Conservation (phyloP, 2,329 filamentous ascomycete genomes). For the Seiridium cupressi region DNA sequence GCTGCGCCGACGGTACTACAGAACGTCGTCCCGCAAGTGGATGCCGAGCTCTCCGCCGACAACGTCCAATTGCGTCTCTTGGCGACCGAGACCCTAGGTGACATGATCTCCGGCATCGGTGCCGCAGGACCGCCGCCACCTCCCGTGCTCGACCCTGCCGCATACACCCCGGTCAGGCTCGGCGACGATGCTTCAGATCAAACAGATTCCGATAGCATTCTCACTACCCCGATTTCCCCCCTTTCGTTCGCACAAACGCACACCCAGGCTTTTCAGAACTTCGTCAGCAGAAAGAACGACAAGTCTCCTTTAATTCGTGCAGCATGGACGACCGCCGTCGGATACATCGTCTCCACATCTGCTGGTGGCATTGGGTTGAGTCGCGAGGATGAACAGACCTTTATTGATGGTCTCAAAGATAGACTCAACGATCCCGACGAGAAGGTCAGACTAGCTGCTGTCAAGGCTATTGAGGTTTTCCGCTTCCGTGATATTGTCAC, state of each 20-base stretch:
- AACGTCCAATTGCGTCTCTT: constrained; percentile 82
- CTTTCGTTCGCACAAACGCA: constrained; percentile 88
- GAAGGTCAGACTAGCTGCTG: constrained; percentile 84
- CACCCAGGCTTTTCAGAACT: constrained; percentile 74
- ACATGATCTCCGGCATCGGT: constrained; percentile 91
- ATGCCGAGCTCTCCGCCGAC: constrained; percentile 88
- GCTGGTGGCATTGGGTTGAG: constrained; percentile 87
- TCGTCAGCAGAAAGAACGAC: constrained; percentile 82
- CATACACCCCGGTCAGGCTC: constrained; percentile 76
- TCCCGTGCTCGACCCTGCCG: constrained; percentile 72
- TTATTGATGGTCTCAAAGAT: constrained; percentile 73
- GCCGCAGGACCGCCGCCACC: constrained; percentile 80
- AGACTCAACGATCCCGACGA: constrained; percentile 89
- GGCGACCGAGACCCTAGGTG: constrained; percentile 90
- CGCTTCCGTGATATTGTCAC: constrained; percentile 76
- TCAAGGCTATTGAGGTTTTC: constrained; percentile 80
- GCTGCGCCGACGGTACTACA: constrained; percentile 84
- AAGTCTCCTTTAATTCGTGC: constrained; percentile 80
- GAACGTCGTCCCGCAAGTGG: constrained; percentile 91
- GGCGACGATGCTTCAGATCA: constrained; percentile 53
- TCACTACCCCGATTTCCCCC: constrained; percentile 81
- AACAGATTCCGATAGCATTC: constrained; percentile 52
- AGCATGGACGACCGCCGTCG: constrained; percentile 81
- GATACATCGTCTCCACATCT: constrained; percentile 85
- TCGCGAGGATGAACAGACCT: constrained; percentile 72